Evolutionary conservation across 371 early-diverging fungal species (phyloP).

Genomic region (Smittium culicis): DNA sequence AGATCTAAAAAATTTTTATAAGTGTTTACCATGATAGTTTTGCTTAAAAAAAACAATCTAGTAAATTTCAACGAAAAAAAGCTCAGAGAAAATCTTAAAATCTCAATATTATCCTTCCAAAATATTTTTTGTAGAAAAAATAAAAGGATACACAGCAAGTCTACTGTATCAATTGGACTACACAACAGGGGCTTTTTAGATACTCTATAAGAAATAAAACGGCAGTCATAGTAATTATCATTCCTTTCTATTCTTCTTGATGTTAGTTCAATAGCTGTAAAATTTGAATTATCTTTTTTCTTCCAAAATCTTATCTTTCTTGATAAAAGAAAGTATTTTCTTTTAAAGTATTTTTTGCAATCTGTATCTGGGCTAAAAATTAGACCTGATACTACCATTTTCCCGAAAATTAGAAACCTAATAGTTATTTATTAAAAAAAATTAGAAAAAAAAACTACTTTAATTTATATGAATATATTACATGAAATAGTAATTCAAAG

Average conservation of each 20-base stretch:
- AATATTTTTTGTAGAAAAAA: background rate
- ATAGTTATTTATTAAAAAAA: background rate
- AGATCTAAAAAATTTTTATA: background rate
- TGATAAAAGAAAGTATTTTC: background rate
- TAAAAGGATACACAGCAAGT: background rate
- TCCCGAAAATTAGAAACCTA: background rate
- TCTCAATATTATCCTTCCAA: background rate
- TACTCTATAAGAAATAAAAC: background rate
- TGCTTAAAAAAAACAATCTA: background rate
- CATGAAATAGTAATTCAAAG: background rate
- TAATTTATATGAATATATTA: background rate
- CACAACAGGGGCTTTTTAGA: background rate
- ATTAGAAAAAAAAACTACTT: background rate
- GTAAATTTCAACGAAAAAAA: background rate
- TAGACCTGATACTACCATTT: background rate
- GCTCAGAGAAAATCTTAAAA: background rate
- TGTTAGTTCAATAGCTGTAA: background rate
- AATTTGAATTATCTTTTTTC: background rate
- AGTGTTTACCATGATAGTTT: background rate
- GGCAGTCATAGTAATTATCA: no score
- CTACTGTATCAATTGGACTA: background rate
- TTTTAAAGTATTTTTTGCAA: background rate
- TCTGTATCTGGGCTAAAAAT: background rate
- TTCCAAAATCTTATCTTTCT: background rate
- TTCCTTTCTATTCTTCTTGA: background rate